A percentile compares a stretch with the other conserved stretches of the same genome.
Evolutionary conservation across 495 filamentous ascomycete genomes (phyloP).

Genomic region (Penicillium turbatum): DNA sequence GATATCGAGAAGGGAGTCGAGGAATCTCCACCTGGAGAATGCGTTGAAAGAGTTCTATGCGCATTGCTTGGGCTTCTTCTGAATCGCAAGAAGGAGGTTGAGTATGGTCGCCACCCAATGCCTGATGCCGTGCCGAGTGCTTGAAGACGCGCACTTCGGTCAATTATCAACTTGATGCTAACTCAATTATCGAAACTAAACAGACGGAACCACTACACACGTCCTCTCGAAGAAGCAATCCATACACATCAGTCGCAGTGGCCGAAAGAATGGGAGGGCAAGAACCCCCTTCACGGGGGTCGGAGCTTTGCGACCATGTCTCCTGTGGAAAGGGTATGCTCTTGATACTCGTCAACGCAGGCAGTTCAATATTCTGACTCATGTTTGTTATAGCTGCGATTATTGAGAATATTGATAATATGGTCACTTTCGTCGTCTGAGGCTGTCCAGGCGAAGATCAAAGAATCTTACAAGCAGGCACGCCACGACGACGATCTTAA

Average conservation of each 20-base stretch:
- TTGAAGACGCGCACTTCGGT: constrained; percentile 11
- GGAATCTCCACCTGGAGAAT: constrained; percentile 71
- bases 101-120: constrained; percentile 61
- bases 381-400: constrained; percentile 56
- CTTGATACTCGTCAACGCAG: not conserved
- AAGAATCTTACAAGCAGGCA: constrained; percentile 82
- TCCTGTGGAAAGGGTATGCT: constrained; percentile 72
- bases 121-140: constrained; percentile 11
- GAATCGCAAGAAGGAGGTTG: constrained; percentile 96
- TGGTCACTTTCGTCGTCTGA: constrained; percentile 94
- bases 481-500: constrained; percentile 91
- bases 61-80: constrained; percentile 80
- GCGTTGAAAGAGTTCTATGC: constrained; percentile 84
- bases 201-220: constrained; percentile 66
- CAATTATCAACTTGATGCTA: constrained; percentile 15
- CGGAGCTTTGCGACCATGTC: constrained; percentile 74
- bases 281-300: constrained; percentile 77
- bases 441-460: constrained; percentile 70
- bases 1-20: constrained; percentile 85
- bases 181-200: constrained; percentile 3
- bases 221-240: constrained; percentile 91
- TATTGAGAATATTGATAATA: constrained; percentile 75
- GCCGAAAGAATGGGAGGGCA: constrained; percentile 79
- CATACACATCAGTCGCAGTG: constrained; percentile 82
- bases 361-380: constrained; percentile 19